Percentiles rank a stretch among this genome's conserved stretches.
Evolutionary conservation across 2,329 filamentous ascomycete species (phyloP).

Genomic region (Gremmenia infestans): DNA sequence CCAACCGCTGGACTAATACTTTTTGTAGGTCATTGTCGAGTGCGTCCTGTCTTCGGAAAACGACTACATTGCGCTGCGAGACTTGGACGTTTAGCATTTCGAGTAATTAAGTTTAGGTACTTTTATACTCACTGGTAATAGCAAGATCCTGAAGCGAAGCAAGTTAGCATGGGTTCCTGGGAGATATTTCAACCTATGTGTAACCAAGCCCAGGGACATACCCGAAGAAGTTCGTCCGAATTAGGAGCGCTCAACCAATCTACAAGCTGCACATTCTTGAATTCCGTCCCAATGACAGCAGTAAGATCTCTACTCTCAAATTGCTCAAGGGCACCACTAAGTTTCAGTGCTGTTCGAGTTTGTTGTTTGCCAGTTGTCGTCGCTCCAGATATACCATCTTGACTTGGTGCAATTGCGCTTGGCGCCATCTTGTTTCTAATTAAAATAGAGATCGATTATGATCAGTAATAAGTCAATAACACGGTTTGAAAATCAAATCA

Average conservation of each 20-base stretch:
- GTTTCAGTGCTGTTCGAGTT: not conserved
- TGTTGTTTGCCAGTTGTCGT: not conserved
- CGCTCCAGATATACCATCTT: not conserved
- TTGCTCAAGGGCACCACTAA: conserved; percentile 14
- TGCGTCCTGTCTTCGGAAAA: not conserved
- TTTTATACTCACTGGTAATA: conserved; percentile 38
- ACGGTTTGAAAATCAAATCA: too few species aligned
- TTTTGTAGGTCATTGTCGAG: conserved; percentile 37
- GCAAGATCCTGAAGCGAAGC: conserved; percentile 43
- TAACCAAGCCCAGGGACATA: too few species aligned
- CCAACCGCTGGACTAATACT: conserved; percentile 48
- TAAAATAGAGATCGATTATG: too few species aligned
- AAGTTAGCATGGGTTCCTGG: too few species aligned
- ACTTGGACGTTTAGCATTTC: not conserved
- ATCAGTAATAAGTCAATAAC: too few species aligned
- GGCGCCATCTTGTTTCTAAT: not conserved
- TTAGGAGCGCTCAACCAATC: conserved; percentile 57
- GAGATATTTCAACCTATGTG: too few species aligned
- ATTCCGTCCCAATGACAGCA: conserved; percentile 58
- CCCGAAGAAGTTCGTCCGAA: conserved; percentile 53
- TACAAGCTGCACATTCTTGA: conserved; percentile 48
- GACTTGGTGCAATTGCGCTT: not conserved
- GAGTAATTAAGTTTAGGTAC: not conserved
- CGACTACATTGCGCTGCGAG: not conserved
- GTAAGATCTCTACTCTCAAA: conserved; percentile 54